Conservation (phyloP, 176 grass and related monocot species). For the Alloteropsis semialata region DNA sequence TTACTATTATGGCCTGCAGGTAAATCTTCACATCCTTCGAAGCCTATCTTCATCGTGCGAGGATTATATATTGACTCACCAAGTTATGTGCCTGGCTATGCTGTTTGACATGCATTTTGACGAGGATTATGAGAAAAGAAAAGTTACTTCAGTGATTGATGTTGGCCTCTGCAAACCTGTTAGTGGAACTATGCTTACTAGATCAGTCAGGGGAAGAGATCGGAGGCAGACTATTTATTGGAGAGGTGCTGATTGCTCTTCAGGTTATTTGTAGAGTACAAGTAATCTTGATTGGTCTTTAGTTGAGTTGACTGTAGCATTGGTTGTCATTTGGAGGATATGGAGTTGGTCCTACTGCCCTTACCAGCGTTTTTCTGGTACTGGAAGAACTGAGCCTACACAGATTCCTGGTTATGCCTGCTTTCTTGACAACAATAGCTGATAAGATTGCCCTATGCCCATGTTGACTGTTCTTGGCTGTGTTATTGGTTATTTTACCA, state of each 20-base stretch:
- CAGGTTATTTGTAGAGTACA: constrained; percentile 32
- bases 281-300: neutral
- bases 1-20: constrained; percentile 39
- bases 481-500: neutral
- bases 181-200: constrained; percentile 71
- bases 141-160: constrained; percentile 81
- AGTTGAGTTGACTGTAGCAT: neutral
- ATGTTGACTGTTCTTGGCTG: neutral
- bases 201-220: constrained; percentile 90
- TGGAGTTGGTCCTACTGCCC: neutral
- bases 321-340: neutral
- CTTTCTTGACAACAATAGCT: constrained; percentile 3
- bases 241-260: constrained; percentile 43
- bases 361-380: neutral
- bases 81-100: constrained; percentile 78
- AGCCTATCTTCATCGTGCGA: constrained; percentile 43
- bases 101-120: constrained; percentile 89
- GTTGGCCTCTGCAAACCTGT: constrained; percentile 76
- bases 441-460: neutral
- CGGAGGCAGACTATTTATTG: constrained; percentile 86
- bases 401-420: neutral
- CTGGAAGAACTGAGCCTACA: neutral
- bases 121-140: constrained; percentile 55
- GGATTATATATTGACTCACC: constrained; percentile 71
- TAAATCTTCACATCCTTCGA: constrained; percentile 81